Percentiles rank a stretch among this genome's conserved stretches.
phyloP scores from a whole-genome alignment of 148 eudicot genomes.

The Nepenthes mirabilis region DNA sequence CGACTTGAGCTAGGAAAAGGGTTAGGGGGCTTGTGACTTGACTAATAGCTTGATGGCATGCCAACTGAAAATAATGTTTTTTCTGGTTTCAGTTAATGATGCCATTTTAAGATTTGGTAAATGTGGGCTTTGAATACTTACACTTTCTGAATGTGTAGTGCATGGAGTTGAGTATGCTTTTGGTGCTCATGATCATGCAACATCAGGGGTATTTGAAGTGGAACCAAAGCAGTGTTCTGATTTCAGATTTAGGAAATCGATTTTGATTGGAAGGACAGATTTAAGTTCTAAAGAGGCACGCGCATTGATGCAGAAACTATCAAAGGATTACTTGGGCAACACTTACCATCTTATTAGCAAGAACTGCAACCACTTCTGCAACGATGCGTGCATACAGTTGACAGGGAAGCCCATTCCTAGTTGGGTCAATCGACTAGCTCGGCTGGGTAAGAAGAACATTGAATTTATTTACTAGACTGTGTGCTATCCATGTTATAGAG shows the following conservation, averaged over 20 bases:
- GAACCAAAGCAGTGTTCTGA: conserved; percentile 74
- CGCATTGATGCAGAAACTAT: conserved; percentile 48
- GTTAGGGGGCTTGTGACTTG: too few relatives aligned
- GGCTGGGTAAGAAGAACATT: conserved; percentile 22
- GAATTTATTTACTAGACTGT: background rate
- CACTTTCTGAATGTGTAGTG: conserved; percentile 20
- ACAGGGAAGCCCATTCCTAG: conserved; percentile 63
- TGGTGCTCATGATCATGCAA: conserved; percentile 68
- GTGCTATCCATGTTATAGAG: background rate
- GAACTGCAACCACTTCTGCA: conserved; percentile 81
- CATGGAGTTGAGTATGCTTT: conserved; percentile 73
- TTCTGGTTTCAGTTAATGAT: background rate
- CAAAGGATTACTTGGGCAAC: conserved; percentile 54
- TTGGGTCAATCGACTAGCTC: conserved; percentile 61
- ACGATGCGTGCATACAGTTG: conserved; percentile 44
- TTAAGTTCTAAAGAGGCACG: conserved; percentile 50
- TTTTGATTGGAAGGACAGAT: conserved; percentile 72
- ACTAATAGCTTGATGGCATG: too few relatives aligned
- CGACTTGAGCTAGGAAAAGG: too few relatives aligned
- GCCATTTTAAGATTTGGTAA: background rate
- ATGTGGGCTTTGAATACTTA: background rate
- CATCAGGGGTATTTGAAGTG: conserved; percentile 76
- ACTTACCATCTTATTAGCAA: conserved; percentile 63
- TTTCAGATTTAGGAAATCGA: conserved; percentile 68
- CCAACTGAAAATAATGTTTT: background rate